Percentiles rank a stretch among this genome's conserved stretches.
These are phyloP conservation scores for Mercurialis annua DNA, from an alignment of 345 rosid species.

Conservation along the genomic window DNA sequence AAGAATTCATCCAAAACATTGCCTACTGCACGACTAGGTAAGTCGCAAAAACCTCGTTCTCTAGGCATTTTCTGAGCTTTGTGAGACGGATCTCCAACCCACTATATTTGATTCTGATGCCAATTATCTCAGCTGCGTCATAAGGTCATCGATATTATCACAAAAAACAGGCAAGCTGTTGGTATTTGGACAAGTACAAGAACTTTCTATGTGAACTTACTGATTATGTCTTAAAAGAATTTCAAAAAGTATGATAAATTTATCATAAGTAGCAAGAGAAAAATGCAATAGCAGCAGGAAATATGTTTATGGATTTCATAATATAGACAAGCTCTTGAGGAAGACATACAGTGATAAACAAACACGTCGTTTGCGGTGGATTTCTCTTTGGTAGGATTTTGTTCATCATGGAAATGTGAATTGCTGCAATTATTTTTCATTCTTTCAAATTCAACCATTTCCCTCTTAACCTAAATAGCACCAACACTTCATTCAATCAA, in stretches of 20 bases:
- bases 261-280: neutral
- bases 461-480: neutral
- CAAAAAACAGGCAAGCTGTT: neutral
- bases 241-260: neutral
- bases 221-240: neutral
- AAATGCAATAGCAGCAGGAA: neutral
- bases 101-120: conserved; percentile 34
- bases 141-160: neutral
- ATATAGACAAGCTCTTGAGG: neutral
- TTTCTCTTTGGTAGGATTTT: conserved; percentile 7
- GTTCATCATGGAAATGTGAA: neutral
- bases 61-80: conserved; percentile 21
- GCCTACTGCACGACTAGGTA: neutral
- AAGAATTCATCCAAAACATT: neutral
- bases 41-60: conserved; percentile 33
- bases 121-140: conserved; percentile 38
- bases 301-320: neutral
- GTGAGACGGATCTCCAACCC: conserved; percentile 37
- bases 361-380: conserved; percentile 4
- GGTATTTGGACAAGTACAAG: neutral
- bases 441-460: conserved; percentile 1
- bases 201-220: neutral
- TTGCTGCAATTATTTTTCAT: conserved; percentile 9
- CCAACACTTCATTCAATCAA: no score
- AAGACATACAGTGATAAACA: conserved; percentile 15